phyloP scores from a whole-genome alignment of 257 asterid species.

The Scutellaria minor region DNA sequence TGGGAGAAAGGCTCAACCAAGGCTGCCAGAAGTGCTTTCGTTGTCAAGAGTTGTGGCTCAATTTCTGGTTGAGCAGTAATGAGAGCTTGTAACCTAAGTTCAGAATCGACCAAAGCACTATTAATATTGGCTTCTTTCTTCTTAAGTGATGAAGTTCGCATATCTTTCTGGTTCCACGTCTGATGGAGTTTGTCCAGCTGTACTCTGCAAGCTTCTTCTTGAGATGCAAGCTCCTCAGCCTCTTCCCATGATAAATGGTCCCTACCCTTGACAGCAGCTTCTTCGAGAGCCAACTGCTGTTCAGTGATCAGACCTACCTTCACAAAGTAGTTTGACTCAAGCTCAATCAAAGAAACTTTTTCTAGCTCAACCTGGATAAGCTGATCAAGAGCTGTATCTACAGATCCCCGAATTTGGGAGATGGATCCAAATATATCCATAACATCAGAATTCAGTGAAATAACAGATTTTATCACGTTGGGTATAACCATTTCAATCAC shows the following conservation, averaged over 20 bases:
- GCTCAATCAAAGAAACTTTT: constrained; percentile 75
- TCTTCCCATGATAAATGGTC: constrained; percentile 99
- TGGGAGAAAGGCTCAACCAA: constrained; percentile 78
- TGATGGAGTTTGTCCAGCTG: constrained; percentile 92
- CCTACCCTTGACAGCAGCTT: constrained; percentile 92
- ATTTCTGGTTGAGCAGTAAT: constrained; percentile 56
- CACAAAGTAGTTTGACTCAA: constrained; percentile 90
- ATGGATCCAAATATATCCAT: constrained; percentile 89
- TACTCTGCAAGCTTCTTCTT: constrained; percentile 95
- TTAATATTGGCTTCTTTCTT: constrained; percentile 71
- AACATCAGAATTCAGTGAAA: constrained; percentile 72
- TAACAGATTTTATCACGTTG: constrained; percentile 65
- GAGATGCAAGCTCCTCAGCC: constrained; percentile 99
- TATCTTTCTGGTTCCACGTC: constrained; percentile 90
- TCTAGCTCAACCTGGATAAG: constrained; percentile 89
- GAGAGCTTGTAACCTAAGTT: constrained; percentile 68
- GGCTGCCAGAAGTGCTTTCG: constrained; percentile 67
- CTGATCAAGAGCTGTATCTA: constrained; percentile 88
- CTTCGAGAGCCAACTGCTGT: constrained; percentile 92
- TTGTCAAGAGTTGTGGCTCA: constrained; percentile 62
- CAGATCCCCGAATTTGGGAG: constrained; percentile 82
- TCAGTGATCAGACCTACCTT: constrained; percentile 91
- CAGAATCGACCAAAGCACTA: constrained; percentile 61
- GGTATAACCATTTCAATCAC: constrained; percentile 76
- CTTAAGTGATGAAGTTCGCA: constrained; percentile 66